These are phyloP conservation scores for Parastagonospora avenae DNA, from an alignment of 2,329 filamentous ascomycete genomes.

Conservation along the genomic window DNA sequence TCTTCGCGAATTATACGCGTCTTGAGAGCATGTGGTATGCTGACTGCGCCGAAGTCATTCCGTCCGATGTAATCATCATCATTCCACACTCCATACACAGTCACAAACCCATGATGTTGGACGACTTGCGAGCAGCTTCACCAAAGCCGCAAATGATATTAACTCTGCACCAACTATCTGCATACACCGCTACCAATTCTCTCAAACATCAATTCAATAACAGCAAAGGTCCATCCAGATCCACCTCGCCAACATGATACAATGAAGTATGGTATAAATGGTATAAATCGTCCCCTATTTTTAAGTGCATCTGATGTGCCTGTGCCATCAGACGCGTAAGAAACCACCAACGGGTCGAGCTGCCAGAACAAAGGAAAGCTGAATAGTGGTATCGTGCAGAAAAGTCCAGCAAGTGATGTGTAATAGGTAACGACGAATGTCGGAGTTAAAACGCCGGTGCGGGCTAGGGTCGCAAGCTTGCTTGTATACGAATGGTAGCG, in stretches of 20 bases:
- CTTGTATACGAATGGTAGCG: background rate
- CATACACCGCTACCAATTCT: background rate
- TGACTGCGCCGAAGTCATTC: too few species aligned
- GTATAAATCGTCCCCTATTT: background rate
- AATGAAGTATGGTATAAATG: background rate
- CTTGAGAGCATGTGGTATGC: too few species aligned
- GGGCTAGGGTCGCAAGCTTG: background rate
- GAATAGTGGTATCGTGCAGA: slow-evolving; percentile 8
- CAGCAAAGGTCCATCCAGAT: background rate
- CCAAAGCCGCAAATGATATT: background rate
- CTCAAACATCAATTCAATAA: background rate
- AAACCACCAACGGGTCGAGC: background rate
- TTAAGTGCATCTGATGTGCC: background rate
- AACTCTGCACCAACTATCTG: background rate
- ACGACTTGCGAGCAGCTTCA: background rate
- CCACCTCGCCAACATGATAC: background rate
- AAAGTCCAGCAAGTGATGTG: slow-evolving; percentile 1
- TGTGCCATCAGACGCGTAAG: background rate
- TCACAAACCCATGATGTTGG: background rate
- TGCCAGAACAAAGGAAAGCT: slow-evolving; percentile 2
- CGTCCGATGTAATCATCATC: too few species aligned
- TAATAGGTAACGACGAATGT: background rate
- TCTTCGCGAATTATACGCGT: too few species aligned
- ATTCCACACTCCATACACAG: too few species aligned
- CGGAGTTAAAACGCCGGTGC: background rate